Conservation (phyloP, 2,329 filamentous ascomycete species). For the Alternaria gansuensis region DNA sequence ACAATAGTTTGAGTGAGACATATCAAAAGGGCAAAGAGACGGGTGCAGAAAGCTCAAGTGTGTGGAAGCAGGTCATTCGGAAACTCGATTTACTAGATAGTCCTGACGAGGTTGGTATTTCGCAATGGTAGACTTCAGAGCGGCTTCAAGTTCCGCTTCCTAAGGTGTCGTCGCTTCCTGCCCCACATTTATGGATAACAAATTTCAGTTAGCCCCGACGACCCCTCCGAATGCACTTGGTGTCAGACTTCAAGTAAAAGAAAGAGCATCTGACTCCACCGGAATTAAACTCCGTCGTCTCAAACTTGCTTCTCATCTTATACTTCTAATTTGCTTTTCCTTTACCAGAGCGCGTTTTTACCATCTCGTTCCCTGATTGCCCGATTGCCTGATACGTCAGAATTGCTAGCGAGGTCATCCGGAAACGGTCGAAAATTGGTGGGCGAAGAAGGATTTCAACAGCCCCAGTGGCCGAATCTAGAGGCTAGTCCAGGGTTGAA, state of each 20-base stretch:
- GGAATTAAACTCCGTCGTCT: neutral
- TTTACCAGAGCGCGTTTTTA: neutral
- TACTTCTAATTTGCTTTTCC: neutral
- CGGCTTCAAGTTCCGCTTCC: conserved; percentile 5
- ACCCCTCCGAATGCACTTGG: conserved; percentile 15
- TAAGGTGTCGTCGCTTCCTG: conserved; percentile 5
- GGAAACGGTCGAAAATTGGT: neutral
- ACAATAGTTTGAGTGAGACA: conserved; percentile 25
- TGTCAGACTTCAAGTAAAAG: neutral
- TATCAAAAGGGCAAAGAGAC: conserved; percentile 31
- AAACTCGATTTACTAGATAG: too few relatives aligned
- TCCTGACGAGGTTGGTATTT: too few relatives aligned
- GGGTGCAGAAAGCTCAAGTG: conserved; percentile 25
- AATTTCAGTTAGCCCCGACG: conserved; percentile 19
- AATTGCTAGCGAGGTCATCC: neutral
- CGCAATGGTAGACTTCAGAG: neutral
- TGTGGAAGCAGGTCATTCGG: conserved; percentile 24
- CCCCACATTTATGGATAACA: conserved; percentile 41
- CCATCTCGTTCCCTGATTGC: neutral
- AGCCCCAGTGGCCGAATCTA: neutral
- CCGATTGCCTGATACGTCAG: neutral
- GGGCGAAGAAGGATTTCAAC: neutral
- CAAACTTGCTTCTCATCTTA: too few relatives aligned
- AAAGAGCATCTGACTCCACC: neutral
- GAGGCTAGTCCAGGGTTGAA: neutral